Evolutionary conservation across 306 rosid species (phyloP).

Genomic region (Echinosophora koreensis): DNA sequence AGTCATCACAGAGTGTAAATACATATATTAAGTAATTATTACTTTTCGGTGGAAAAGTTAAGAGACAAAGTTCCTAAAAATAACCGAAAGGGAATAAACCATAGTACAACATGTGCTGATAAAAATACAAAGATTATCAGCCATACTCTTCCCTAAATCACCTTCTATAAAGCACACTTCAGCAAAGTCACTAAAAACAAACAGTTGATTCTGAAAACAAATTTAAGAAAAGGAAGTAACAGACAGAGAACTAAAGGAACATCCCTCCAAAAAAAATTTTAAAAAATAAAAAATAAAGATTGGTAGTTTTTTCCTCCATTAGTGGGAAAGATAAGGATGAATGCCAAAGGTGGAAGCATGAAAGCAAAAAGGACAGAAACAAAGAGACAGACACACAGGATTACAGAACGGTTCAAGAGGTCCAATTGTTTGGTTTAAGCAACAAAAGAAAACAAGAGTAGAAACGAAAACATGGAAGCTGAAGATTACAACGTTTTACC

Average conservation of each 20-base stretch:
- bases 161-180: slow-evolving; percentile 11
- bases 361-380: slow-evolving; percentile 30
- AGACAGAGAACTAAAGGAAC: neutral
- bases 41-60: slow-evolving; percentile 25
- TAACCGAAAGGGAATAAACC: slow-evolving; percentile 8
- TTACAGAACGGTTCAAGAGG: slow-evolving; percentile 13
- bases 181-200: slow-evolving; percentile 13
- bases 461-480: slow-evolving; percentile 38
- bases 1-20: slow-evolving; percentile 1
- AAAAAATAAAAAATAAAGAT: neutral
- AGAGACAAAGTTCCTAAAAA: slow-evolving; percentile 1
- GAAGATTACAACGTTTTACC: slow-evolving; percentile 54
- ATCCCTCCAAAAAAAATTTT: too few species aligned
- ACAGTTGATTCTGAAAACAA: neutral
- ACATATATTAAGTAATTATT: slow-evolving; percentile 24
- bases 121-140: neutral
- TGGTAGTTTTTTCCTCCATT: neutral
- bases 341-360: slow-evolving; percentile 34
- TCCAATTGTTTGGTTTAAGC: slow-evolving; percentile 30
- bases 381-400: neutral
- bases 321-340: neutral
- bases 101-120: neutral
- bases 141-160: slow-evolving; percentile 12
- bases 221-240: neutral
- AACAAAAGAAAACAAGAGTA: slow-evolving; percentile 33